A percentile compares a stretch with the other conserved stretches of the same genome.
These are phyloP conservation scores for Elongisporangium anandrum DNA, from an alignment of 352 stramenopile genomes.

Conservation along the genomic window DNA sequence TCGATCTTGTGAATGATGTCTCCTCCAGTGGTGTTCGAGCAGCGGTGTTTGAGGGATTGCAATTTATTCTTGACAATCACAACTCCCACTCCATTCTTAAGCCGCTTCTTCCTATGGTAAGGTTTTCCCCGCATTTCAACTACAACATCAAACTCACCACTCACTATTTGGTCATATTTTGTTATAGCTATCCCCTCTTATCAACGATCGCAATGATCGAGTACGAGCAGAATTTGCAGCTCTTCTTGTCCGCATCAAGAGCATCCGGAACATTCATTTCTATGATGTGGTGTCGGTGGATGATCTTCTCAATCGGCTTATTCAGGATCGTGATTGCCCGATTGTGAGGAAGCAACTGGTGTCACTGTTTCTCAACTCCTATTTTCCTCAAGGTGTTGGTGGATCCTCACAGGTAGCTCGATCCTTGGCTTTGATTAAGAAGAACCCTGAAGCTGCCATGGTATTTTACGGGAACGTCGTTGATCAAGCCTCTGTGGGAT, in stretches of 20 bases:
- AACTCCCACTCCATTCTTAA: constrained; percentile 83
- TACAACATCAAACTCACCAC: no score
- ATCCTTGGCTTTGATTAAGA: constrained; percentile 73
- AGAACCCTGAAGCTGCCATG: constrained; percentile 75
- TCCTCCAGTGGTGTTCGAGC: constrained; percentile 73
- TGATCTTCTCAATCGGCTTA: constrained; percentile 66
- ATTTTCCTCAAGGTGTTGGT: constrained; percentile 79
- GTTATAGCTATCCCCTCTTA: constrained; percentile 65
- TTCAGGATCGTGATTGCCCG: constrained; percentile 52
- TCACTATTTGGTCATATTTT: constrained; percentile 10
- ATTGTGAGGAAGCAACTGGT: constrained; percentile 73
- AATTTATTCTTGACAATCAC: constrained; percentile 86
- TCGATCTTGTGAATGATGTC: constrained; percentile 79
- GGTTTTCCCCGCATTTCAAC: background rate
- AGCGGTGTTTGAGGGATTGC: constrained; percentile 78
- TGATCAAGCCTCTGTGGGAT: constrained; percentile 70
- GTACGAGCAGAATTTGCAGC: constrained; percentile 74
- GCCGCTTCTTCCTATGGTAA: constrained; percentile 77
- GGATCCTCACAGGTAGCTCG: constrained; percentile 80
- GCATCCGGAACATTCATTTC: constrained; percentile 83
- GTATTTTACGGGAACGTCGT: constrained; percentile 81
- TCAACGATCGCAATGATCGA: constrained; percentile 83
- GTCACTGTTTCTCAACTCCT: constrained; percentile 83
- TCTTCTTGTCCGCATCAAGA: constrained; percentile 84
- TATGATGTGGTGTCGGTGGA: constrained; percentile 83